phyloP scores from a whole-genome alignment of 2,329 filamentous ascomycete genomes.

The Neonectria faginata region DNA sequence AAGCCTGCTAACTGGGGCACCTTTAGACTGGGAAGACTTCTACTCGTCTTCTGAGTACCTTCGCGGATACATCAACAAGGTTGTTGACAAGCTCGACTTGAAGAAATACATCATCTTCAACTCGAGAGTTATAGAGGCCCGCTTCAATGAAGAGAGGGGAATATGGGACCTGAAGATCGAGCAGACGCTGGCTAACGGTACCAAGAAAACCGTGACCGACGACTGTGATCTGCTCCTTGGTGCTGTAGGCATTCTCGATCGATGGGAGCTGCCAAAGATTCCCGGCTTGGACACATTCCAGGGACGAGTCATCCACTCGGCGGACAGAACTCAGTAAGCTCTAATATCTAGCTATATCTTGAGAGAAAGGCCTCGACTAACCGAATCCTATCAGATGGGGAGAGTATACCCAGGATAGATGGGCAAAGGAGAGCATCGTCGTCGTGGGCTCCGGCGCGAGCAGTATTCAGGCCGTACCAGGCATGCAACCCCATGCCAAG shows the following conservation, averaged over 20 bases:
- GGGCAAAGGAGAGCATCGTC: not conserved
- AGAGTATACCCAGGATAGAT: not conserved
- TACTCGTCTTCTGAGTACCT: no score
- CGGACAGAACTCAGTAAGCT: not conserved
- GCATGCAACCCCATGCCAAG: conserved; percentile 20
- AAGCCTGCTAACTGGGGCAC: no score
- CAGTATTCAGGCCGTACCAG: conserved; percentile 9
- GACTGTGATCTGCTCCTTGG: not conserved
- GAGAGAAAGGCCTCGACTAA: not conserved
- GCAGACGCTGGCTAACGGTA: not conserved
- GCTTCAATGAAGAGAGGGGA: not conserved
- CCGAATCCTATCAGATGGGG: not conserved
- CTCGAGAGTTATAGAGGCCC: not conserved
- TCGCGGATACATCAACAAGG: not conserved
- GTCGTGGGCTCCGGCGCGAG: conserved; percentile 21
- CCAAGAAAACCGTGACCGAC: not conserved
- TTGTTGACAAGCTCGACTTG: conserved; percentile 1
- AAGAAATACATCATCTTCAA: conserved; percentile 11
- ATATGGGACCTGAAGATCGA: conserved; percentile 5
- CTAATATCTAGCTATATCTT: not conserved
- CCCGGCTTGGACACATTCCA: not conserved
- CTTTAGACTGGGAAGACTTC: no score
- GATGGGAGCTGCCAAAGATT: conserved; percentile 11
- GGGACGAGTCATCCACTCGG: conserved; percentile 9
- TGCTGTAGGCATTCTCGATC: conserved; percentile 4